Evolutionary conservation across 129 eudicot species (phyloP), one percentile per base, ranked within the genome.

Genomic region (Helianthus tuberosus): DNA sequence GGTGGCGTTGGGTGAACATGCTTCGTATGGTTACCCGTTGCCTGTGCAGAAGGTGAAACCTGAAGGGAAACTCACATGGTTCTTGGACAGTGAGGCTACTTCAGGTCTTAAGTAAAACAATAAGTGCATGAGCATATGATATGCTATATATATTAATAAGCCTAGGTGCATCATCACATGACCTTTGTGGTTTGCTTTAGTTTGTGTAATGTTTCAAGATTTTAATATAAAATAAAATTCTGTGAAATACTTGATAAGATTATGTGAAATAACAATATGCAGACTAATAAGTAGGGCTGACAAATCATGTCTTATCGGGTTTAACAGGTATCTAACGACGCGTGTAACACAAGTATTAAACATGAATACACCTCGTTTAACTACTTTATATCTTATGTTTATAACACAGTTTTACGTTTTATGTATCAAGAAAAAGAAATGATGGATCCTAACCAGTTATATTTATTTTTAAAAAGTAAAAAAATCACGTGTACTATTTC

Each of bases 11-110:
- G 87, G 89, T 2, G 27, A 67, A 35, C 75, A 48, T 63, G 50
- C 44, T 39, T 54, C 75, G 4, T 74, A 75, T 17, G 67, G 69
- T 62, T 68, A 75, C 13, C 89, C 93, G 1, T 71, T 85, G 60
- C 96, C 96, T 66, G 81, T 84, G 81, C 79, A 81, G 48, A 84
- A 83, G 86, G 96, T 89, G 44, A 73, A 78, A 3, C 87, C 96
- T 1, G 91, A 88, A 82, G 96, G 84, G 32, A 72, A 69, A 20
- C 72, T 90, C 48, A 88, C 84, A 6, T 90, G 98, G 93, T 93
- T 90, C 75, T 62, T 92, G 75, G 96, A 89, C 72, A 83, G 49
- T 39, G 94, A 62, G 52, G 94, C 96, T 52, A 84, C 89, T 55
- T 79, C 87, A 8, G 54, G 67, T 62, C 86, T 91, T 55, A 72